Conservation (phyloP, 257 asterid genomes). For the Solanum rostratum region DNA sequence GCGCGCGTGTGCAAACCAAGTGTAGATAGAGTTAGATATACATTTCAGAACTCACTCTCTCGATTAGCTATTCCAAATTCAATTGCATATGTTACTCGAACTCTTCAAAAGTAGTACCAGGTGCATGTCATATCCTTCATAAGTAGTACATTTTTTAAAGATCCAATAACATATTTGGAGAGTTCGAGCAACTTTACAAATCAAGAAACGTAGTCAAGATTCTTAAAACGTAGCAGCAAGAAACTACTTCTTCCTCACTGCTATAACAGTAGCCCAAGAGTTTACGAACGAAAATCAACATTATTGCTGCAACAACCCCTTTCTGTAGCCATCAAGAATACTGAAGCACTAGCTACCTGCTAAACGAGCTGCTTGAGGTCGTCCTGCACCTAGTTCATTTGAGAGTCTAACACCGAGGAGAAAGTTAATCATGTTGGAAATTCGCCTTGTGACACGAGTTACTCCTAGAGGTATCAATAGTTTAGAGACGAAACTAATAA, state of each 20-base stretch:
- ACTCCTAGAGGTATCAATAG: conserved; percentile 70
- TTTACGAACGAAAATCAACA: conserved; percentile 26
- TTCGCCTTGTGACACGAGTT: conserved; percentile 50
- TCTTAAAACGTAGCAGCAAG: neutral
- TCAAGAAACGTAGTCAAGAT: neutral
- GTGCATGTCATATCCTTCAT: neutral
- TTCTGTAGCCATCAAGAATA: conserved; percentile 36
- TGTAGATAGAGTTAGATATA: neutral
- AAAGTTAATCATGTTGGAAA: neutral
- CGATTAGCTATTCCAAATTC: neutral
- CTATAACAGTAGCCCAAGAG: conserved; percentile 61
- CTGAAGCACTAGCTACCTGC: conserved; percentile 41
- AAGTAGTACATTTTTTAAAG: neutral
- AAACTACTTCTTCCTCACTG: conserved; percentile 21
- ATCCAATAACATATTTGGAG: neutral
- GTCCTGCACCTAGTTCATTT: conserved; percentile 55
- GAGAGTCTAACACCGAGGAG: conserved; percentile 44
- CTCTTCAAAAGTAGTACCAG: neutral
- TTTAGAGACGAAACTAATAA: no score
- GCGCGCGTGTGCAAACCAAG: neutral
- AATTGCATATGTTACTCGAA: neutral
- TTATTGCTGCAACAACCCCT: conserved; percentile 28
- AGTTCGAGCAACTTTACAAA: neutral
- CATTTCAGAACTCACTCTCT: neutral
- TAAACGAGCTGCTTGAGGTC: conserved; percentile 41